Conservation (phyloP, 2,329 filamentous ascomycete species). For the Alternaria consortialis region DNA sequence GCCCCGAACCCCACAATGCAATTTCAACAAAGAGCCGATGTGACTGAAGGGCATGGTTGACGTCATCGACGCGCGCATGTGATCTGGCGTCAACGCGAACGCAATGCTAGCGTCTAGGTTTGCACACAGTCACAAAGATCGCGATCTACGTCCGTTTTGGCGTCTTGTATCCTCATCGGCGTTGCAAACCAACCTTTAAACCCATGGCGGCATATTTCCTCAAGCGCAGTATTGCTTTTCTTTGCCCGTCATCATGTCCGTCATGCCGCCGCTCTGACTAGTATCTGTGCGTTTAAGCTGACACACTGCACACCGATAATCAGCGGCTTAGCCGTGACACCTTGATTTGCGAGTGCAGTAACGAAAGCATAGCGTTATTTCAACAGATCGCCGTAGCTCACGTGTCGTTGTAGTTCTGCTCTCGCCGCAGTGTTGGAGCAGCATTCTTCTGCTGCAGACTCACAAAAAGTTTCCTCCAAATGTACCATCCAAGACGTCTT, state of each 20-base stretch:
- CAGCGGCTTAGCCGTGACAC: background rate
- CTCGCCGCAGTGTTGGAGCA: background rate
- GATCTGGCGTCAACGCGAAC: slow-evolving; percentile 17
- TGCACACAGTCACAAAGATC: background rate
- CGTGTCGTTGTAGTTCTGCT: background rate
- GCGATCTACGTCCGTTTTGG: background rate
- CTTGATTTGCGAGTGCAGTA: background rate
- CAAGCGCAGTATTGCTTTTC: background rate
- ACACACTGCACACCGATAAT: background rate
- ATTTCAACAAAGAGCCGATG: background rate
- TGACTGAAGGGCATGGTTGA: slow-evolving; percentile 4
- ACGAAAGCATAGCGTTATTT: background rate
- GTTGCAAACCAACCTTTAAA: background rate
- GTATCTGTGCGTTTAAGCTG: background rate
- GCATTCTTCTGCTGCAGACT: background rate
- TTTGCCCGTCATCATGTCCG: background rate
- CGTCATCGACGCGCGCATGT: slow-evolving; percentile 16
- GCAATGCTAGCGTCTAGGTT: background rate
- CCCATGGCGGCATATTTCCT: background rate
- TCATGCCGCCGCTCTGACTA: slow-evolving; percentile 1
- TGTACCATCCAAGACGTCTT: too few species aligned
- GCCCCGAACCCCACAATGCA: background rate
- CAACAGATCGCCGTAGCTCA: background rate
- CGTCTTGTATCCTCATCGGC: background rate
- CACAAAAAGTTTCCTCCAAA: background rate